Evolutionary conservation across 768 basidiomycete species (phyloP).

Genomic region (Suillus weaverae): DNA sequence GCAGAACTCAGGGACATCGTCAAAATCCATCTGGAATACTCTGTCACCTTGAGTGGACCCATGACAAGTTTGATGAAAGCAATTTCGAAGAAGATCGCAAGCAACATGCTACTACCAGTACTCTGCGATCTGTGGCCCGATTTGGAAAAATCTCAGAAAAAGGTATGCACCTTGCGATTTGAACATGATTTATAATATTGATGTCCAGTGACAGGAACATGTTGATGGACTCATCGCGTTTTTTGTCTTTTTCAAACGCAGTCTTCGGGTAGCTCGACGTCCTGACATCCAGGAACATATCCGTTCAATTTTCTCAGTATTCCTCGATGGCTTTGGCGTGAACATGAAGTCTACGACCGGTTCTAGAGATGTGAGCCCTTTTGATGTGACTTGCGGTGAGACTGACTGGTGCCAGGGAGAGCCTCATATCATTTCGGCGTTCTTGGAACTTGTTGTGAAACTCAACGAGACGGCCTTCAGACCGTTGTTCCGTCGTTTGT

Average conservation of each 20-base stretch:
- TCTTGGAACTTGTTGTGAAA: conserved; percentile 88
- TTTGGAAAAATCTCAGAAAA: conserved; percentile 33
- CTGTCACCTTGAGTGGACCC: conserved; percentile 23
- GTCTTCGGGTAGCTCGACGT: conserved; percentile 64
- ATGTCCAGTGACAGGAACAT: conserved; percentile 19
- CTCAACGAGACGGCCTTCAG: conserved; percentile 90
- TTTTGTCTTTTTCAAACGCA: conserved; percentile 67
- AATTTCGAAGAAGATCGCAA: conserved; percentile 68
- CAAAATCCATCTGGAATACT: conserved; percentile 54
- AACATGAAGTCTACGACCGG: conserved; percentile 32
- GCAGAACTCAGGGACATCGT: conserved; percentile 58
- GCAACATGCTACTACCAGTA: conserved; percentile 66
- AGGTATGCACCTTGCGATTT: conserved; percentile 31
- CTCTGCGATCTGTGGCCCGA: conserved; percentile 58
- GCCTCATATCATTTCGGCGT: conserved; percentile 59
- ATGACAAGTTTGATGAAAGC: conserved; percentile 53
- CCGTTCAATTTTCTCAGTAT: conserved; percentile 70
- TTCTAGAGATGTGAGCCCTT: conserved; percentile 28
- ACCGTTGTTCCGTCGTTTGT: conserved; percentile 86
- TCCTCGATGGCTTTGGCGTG: conserved; percentile 76
- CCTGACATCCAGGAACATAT: conserved; percentile 64
- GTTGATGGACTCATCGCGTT: conserved; percentile 40
- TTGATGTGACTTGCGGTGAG: not conserved
- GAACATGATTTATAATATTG: not conserved
- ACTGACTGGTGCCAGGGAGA: conserved; percentile 44